A percentile compares a stretch with the other conserved stretches of the same genome.
Conservation (phyloP, 306 rosid genomes). For the Cicer chorassanicum region DNA sequence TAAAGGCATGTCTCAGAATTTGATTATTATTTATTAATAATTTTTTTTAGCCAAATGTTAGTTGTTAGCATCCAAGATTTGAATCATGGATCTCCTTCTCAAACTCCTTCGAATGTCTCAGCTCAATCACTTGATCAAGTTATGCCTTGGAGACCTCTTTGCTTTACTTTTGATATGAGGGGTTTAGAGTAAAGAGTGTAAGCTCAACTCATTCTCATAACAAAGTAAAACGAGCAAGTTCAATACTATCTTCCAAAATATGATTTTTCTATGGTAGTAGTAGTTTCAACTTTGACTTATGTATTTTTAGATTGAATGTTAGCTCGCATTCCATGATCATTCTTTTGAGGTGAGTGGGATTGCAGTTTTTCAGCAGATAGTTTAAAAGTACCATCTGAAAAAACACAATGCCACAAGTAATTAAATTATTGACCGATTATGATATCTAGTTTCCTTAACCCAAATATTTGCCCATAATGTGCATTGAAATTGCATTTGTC, state of each 20-base stretch:
- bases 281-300: slow-evolving; percentile 50
- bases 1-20: slow-evolving; percentile 19
- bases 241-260: slow-evolving; percentile 45
- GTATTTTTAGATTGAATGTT: slow-evolving; percentile 53
- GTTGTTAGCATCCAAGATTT: background rate
- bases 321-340: slow-evolving; percentile 49
- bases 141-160: background rate
- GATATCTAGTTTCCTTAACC: slow-evolving; percentile 39
- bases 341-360: slow-evolving; percentile 44
- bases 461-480: slow-evolving; percentile 66
- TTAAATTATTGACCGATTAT: slow-evolving; percentile 13
- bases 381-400: slow-evolving; percentile 63
- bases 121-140: background rate
- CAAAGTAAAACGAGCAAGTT: slow-evolving; percentile 65
- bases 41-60: background rate
- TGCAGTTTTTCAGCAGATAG: slow-evolving; percentile 48
- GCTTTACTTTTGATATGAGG: background rate
- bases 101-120: background rate
- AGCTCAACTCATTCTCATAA: slow-evolving; percentile 66
- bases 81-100: background rate
- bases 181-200: slow-evolving; percentile 49
- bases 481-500: slow-evolving; percentile 64
- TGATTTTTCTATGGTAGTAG: slow-evolving; percentile 45
- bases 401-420: slow-evolving; percentile 39
- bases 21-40: background rate